Evolutionary conservation across 768 basidiomycete genomes (phyloP), one percentile per base, ranked within the genome.

Genomic region (Leccinum fibrillosum): DNA sequence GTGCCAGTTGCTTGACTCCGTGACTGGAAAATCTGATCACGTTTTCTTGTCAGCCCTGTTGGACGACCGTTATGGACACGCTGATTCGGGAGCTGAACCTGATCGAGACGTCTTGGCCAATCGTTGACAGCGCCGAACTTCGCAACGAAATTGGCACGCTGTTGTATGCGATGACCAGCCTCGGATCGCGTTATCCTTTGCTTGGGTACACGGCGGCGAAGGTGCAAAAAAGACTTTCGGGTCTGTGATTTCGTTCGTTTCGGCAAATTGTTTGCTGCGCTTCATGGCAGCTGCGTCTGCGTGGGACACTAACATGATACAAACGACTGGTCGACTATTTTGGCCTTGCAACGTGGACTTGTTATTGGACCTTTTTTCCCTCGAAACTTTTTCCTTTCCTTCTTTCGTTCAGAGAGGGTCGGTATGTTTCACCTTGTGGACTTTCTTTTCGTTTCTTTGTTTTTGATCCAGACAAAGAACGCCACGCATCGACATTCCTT

Each of bases 61-160:
- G 89, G 89, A 84, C 85, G 15, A 78, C 77, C 54, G 84, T 81
- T 37, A 85, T 86, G 52, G 86, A 89, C 68, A 82, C 83, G 17
- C 73, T 90, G 58, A 79, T 88, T 53, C 78, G 81, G 45, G 86
- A 90, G 68, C 77, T 89, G n/a, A 79, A 84, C 55, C 71, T 81
- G 56, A 74, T 86, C 53, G 85, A 86, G 67, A 70, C 80, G 13
- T 78, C 86, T 42, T 90, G 88, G 86, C 80, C 86, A 10, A 74
- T 82, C 37, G 74, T 82, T 60, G 80, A 81, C 66, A 78, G 76
- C 56, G 73, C 79, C 55, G 86, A 89, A 58, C 72, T 86, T 54
- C 83, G 84, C 60, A 81, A 75, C 64, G 86, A 89, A 58, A 80
- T 89, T 44, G 78, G 76, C 34, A 77, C 82, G 17, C 69, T 90